Evolutionary conservation across 192 early-diverging fungal genomes (phyloP).

Genomic region (Martensiomyces pterosporus): DNA sequence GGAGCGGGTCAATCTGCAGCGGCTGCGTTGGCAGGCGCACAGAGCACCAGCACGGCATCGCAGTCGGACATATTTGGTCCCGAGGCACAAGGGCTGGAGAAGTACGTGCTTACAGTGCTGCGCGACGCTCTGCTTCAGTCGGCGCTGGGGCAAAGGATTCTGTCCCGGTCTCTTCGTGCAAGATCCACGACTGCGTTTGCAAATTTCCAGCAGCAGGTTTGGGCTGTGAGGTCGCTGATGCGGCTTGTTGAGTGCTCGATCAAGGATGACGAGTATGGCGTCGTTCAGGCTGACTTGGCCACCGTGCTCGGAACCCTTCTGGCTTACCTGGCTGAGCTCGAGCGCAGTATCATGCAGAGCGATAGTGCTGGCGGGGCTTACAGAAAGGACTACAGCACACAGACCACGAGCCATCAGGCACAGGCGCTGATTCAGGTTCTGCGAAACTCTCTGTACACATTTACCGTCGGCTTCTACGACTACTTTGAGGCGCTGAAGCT

Average conservation of each 20-base stretch:
- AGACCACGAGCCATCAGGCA: slow-evolving; percentile 32
- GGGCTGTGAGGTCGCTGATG: slow-evolving; percentile 42
- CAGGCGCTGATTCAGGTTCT: slow-evolving; percentile 44
- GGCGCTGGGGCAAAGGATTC: slow-evolving; percentile 25
- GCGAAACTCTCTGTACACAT: slow-evolving; percentile 35
- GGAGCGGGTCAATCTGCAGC: too few species aligned
- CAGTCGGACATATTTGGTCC: slow-evolving; percentile 28
- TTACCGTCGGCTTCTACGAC: slow-evolving; percentile 39
- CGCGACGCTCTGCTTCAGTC: slow-evolving; percentile 40
- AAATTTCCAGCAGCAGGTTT: slow-evolving; percentile 49
- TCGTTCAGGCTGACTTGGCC: slow-evolving; percentile 43
- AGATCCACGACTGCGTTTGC: slow-evolving; percentile 26
- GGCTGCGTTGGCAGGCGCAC: not conserved
- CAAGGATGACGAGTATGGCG: slow-evolving; percentile 39
- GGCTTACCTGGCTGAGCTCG: slow-evolving; percentile 34
- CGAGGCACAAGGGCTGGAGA: slow-evolving; percentile 48
- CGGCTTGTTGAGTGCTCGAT: slow-evolving; percentile 43
- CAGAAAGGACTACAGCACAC: slow-evolving; percentile 14
- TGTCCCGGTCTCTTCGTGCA: slow-evolving; percentile 23
- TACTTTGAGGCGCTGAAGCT: slow-evolving; percentile 44
- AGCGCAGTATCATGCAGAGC: slow-evolving; percentile 12
- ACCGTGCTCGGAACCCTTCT: slow-evolving; percentile 24
- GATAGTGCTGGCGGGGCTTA: slow-evolving; percentile 4
- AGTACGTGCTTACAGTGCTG: slow-evolving; percentile 40
- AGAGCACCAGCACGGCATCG: not conserved